Percentiles rank a stretch among this genome's conserved stretches.
Conservation (phyloP, 75 land plant genomes). For the Gnetum montanum region DNA sequence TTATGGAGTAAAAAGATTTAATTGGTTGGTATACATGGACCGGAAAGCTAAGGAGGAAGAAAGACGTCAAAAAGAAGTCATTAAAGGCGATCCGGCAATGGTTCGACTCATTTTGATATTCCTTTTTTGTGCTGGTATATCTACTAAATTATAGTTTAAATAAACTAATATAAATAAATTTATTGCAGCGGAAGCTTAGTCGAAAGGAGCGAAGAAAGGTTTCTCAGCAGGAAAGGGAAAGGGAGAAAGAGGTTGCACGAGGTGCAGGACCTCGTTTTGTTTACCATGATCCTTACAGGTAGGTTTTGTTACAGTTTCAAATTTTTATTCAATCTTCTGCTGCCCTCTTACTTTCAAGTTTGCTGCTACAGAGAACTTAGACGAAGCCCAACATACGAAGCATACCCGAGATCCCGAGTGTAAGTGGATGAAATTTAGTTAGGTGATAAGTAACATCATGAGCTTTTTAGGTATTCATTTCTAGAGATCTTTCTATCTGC, state of each 20-base stretch:
- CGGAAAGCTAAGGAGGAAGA: conserved; percentile 94
- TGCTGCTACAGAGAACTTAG: conserved; percentile 53
- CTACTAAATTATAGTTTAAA: not conserved
- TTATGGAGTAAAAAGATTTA: conserved; percentile 86
- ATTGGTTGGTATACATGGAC: conserved; percentile 88
- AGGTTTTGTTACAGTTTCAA: not conserved
- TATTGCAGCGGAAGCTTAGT: conserved; percentile 81
- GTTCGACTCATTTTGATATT: conserved; percentile 31
- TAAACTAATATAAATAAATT: conserved; percentile 4
- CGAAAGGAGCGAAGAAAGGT: conserved; percentile 93
- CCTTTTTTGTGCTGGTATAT: no score
- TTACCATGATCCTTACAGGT: conserved; percentile 95
- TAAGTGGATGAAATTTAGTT: conserved; percentile 5
- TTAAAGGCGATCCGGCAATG: conserved; percentile 94
- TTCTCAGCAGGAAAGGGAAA: conserved; percentile 91
- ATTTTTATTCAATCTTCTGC: not conserved
- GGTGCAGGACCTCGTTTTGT: conserved; percentile 31
- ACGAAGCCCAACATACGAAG: conserved; percentile 92
- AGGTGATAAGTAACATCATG: no score
- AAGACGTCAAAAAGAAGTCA: conserved; percentile 76
- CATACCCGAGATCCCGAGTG: conserved; percentile 75
- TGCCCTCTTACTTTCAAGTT: no score
- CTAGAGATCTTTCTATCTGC: no score
- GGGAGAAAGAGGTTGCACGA: conserved; percentile 85
- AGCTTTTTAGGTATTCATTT: not conserved